Conservation (phyloP, 2,329 filamentous ascomycete species). For the Aspergillus ruber region DNA sequence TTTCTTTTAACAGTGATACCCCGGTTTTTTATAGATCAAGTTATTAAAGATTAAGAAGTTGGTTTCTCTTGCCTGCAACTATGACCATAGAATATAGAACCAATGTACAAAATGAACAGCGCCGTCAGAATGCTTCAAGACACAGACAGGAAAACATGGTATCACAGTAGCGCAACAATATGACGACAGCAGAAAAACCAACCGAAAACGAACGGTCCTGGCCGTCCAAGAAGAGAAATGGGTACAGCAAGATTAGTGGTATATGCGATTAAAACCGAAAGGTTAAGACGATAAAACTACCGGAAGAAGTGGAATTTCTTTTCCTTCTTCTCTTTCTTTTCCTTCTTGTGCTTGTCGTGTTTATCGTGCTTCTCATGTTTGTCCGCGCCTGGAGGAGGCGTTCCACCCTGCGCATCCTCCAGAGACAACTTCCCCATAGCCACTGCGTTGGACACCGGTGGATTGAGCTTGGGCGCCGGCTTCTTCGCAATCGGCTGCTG, state of each 20-base stretch:
- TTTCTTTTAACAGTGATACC: neutral
- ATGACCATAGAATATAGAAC: neutral
- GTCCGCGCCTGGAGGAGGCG: constrained; percentile 16
- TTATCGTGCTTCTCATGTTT: constrained; percentile 44
- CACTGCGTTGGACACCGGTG: constrained; percentile 24
- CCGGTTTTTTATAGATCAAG: neutral
- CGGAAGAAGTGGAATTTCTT: constrained; percentile 55
- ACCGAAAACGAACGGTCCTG: neutral
- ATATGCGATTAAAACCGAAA: neutral
- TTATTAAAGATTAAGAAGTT: constrained; percentile 1
- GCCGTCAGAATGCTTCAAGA: constrained; percentile 13
- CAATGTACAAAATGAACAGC: constrained; percentile 1
- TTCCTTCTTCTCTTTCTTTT: constrained; percentile 43
- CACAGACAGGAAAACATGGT: constrained; percentile 22
- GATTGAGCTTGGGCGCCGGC: constrained; percentile 16
- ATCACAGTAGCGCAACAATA: constrained; percentile 28
- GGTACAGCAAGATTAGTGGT: neutral
- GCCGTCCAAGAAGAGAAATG: constrained; percentile 4
- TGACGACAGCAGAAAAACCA: constrained; percentile 8
- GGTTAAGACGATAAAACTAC: constrained; percentile 8
- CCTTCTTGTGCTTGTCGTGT: constrained; percentile 40
- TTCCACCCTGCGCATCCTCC: constrained; percentile 23
- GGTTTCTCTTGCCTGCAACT: neutral
- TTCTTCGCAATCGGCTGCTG: constrained; percentile 19
- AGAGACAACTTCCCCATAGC: constrained; percentile 33